Conservation (phyloP, 2,329 filamentous ascomycete species). For the Verticillium tricorpus region DNA sequence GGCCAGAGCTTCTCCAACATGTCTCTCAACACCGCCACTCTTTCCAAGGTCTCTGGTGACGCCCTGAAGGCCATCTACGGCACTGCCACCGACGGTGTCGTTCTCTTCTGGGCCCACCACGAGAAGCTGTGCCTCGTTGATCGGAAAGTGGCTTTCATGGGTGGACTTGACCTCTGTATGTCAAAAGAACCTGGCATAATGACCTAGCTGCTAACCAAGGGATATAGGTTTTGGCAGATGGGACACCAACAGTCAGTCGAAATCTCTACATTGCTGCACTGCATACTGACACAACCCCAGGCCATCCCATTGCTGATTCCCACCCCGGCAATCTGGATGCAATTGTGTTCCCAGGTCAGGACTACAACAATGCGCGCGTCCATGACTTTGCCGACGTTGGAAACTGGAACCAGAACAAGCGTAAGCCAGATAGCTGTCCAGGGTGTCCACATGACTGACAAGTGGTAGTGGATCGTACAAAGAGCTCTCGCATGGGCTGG, state of each 20-base stretch:
- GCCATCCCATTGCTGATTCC: conserved; percentile 76
- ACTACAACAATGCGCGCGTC: conserved; percentile 85
- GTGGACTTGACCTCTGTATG: conserved; percentile 75
- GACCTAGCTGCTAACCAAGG: conserved; percentile 16
- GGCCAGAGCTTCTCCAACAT: conserved; percentile 52
- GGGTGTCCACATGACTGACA: neutral
- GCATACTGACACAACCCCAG: conserved; percentile 21
- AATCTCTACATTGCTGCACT: neutral
- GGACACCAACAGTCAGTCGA: conserved; percentile 66
- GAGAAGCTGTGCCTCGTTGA: conserved; percentile 87
- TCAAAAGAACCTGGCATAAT: no score
- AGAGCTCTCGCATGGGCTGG: conserved; percentile 87
- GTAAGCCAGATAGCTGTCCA: conserved; percentile 24
- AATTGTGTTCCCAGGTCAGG: conserved; percentile 82
- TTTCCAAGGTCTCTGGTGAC: conserved; percentile 66
- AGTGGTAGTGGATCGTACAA: conserved; percentile 64
- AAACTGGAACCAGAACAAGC: conserved; percentile 80
- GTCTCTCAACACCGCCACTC: conserved; percentile 43
- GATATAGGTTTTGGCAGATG: conserved; percentile 69
- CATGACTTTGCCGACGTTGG: conserved; percentile 76
- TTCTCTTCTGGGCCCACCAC: conserved; percentile 90
- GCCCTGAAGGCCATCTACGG: conserved; percentile 77
- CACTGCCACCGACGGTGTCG: conserved; percentile 66
- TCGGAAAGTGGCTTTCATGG: conserved; percentile 80
- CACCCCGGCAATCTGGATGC: conserved; percentile 73